Evolutionary conservation across 31 red algal species (phyloP), one percentile per base, ranked within the genome.

Genomic region (Asparagopsis taxiformis): DNA sequence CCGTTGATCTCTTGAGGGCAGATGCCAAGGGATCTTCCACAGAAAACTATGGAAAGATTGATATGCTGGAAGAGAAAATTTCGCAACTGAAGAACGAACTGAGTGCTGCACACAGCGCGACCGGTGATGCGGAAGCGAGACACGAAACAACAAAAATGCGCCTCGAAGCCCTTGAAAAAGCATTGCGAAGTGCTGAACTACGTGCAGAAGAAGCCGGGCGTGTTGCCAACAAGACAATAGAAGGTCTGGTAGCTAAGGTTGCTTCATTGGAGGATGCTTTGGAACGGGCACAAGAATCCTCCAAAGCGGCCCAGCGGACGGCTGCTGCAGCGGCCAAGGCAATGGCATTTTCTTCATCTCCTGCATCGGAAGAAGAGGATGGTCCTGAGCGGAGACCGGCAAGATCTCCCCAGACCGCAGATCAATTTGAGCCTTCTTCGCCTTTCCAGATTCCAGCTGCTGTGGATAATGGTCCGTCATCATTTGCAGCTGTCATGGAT

Each of bases 271-370:
- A 75, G 55, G 26, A 62, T 9, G 31, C 29, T 35, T 20, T 75
- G 23, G 35, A 50, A 8, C 23, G 56, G 10, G 71, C 71, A 4
- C 19, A 60, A 11, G 24, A 61, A 48, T 75, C 71, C 0, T 59
- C 71, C 5, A 48, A 43, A 9, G 71, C 71, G 10, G 71, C 71
- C 22, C 71, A 75, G 24, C 53, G 71, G 0, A 75, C 71, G n/a
- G 71, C 71, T 15, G 71, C 71, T 10, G 71, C 38, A 17, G 71
- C 71, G 9, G 71, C 71, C 23, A 59, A 62, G 46, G 71, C 71
- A 0, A 17, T 75, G 13, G 54, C 55, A 11, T 72, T 34, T 43
- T 26, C 32, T 26, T 22, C 43, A 31, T n/a, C 44, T 4, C 8
- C 35, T n/a, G 15, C 0, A 11, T 23, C 20, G 3, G 54, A 75